phyloP scores from a whole-genome alignment of 2,329 filamentous ascomycete genomes.

The Trichoderma arundinaceum region DNA sequence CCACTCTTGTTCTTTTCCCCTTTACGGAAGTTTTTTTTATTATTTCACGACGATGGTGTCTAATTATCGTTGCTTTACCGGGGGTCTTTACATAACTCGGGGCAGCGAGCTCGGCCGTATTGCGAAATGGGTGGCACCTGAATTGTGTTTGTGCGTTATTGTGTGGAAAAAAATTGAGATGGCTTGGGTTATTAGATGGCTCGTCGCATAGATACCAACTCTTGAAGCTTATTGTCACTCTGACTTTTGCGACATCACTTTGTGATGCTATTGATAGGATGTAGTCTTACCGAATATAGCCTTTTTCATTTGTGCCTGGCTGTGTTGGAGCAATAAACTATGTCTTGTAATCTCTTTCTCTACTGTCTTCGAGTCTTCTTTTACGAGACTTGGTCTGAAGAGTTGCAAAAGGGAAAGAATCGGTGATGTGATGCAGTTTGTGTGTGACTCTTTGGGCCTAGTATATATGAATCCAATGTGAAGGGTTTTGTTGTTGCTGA shows the following conservation, averaged over 20 bases:
- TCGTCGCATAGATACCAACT: slow-evolving; percentile 30
- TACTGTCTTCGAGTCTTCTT: background rate
- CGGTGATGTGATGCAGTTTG: too few species aligned
- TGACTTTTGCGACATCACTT: slow-evolving; percentile 11
- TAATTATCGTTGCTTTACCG: background rate
- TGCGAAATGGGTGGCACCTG: background rate
- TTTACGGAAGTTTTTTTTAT: background rate
- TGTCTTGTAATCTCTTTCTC: background rate
- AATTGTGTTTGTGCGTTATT: background rate
- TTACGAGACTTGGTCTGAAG: too few species aligned
- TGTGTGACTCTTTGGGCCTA: too few species aligned
- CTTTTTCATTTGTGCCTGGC: slow-evolving; percentile 13
- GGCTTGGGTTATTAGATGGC: slow-evolving; percentile 30
- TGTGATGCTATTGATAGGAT: slow-evolving; percentile 10
- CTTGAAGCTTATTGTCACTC: slow-evolving; percentile 26
- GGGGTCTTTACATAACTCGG: too few species aligned
- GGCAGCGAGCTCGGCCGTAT: background rate
- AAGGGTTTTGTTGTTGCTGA: too few species aligned
- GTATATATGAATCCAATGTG: too few species aligned
- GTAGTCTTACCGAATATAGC: slow-evolving; percentile 19
- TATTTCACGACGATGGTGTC: background rate
- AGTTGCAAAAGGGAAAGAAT: too few species aligned
- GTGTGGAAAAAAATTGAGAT: slow-evolving; percentile 16
- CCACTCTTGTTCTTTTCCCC: background rate
- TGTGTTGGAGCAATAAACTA: background rate